phyloP scores from a whole-genome alignment of 73 alveolate genomes.

The Paramecium biaurelia region DNA sequence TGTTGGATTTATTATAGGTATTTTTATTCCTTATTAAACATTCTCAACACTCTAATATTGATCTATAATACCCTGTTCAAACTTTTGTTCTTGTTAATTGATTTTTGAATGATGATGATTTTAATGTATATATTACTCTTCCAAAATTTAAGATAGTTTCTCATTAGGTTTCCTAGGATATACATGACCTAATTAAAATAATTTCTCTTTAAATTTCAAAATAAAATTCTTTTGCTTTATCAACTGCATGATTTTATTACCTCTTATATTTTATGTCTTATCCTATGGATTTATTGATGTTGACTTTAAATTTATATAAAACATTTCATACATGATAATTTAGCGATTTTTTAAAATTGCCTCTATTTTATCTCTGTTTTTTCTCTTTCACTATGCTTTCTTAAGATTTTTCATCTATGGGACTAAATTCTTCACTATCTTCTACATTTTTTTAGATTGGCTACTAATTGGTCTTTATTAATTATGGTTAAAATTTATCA shows the following conservation, averaged over 20 bases:
- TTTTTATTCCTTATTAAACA: not conserved
- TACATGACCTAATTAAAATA: not conserved
- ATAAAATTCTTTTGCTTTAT: not conserved
- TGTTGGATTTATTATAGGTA: not conserved
- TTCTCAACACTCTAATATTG: not conserved
- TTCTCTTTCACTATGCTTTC: not conserved
- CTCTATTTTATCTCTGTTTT: not conserved
- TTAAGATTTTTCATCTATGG: not conserved
- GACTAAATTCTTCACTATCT: not conserved
- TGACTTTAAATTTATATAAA: not conserved
- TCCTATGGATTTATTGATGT: not conserved
- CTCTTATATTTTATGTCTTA: not conserved
- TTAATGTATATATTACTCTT: not conserved
- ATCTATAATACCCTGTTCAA: not conserved
- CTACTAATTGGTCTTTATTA: not conserved
- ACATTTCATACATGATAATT: not conserved
- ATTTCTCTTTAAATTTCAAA: not conserved
- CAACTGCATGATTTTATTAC: not conserved
- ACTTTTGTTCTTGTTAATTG: not conserved
- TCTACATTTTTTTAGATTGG: not conserved
- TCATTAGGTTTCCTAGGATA: not conserved
- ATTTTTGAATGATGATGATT: not conserved
- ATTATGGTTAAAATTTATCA: slow-evolving; percentile 14
- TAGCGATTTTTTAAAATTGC: not conserved
- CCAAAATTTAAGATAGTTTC: not conserved